phyloP scores from a whole-genome alignment of 768 basidiomycete species.

The Tulasnella sp. region DNA sequence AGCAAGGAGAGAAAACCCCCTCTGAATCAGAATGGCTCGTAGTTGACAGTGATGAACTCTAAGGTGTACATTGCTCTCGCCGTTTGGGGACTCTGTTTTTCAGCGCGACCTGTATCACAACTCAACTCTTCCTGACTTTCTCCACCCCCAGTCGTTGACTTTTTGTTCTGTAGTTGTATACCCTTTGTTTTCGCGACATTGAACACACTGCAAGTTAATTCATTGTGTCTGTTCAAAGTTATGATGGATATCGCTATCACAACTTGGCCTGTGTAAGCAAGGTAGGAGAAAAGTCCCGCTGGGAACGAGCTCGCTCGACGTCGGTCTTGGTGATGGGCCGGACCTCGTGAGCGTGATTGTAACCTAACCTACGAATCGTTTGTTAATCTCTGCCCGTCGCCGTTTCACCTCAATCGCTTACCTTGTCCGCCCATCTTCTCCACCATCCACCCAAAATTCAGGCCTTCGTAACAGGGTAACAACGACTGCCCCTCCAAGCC shows the following conservation, averaged over 20 bases:
- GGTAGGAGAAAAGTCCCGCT: slow-evolving; percentile 36
- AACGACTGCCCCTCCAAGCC: slow-evolving; percentile 68
- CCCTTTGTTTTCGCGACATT: background rate
- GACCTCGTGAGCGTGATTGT: slow-evolving; percentile 65
- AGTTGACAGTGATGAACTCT: slow-evolving; percentile 35
- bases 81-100: background rate
- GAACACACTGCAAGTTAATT: background rate
- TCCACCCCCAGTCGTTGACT: too few relatives aligned
- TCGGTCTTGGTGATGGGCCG: slow-evolving; percentile 48
- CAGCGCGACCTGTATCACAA: background rate
- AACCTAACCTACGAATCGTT: slow-evolving; percentile 44
- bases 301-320: slow-evolving; percentile 65
- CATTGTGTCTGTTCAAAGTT: background rate
- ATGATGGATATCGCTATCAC: slow-evolving; percentile 21
- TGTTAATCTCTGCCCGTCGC: background rate
- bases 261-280: slow-evolving; percentile 33
- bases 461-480: slow-evolving; percentile 65
- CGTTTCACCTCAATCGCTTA: slow-evolving; percentile 22
- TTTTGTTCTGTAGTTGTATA: too few relatives aligned
- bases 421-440: slow-evolving; percentile 56
- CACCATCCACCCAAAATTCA: slow-evolving; percentile 58
- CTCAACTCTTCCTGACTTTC: too few relatives aligned
- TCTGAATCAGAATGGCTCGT: slow-evolving; percentile 91
- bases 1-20: slow-evolving; percentile 39
- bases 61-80: background rate